These are phyloP conservation scores for Kwoniella bestiolae DNA, from an alignment of 768 basidiomycete genomes.

Conservation along the genomic window DNA sequence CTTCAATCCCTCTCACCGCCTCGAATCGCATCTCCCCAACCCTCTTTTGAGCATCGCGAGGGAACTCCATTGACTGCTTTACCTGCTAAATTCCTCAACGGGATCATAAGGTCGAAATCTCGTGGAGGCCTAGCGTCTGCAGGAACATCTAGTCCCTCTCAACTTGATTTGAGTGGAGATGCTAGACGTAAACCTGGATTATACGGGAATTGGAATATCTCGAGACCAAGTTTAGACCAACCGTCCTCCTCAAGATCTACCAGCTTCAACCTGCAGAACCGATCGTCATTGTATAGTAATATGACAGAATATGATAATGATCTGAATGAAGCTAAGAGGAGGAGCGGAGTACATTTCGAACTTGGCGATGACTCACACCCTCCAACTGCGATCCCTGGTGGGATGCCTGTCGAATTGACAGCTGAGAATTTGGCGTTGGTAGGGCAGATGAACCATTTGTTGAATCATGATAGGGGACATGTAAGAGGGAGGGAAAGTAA, in stretches of 20 bases:
- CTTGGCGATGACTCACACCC: background rate
- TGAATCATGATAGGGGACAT: background rate
- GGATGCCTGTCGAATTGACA: background rate
- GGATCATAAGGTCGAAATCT: slow-evolving; percentile 31
- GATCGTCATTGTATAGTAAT: slow-evolving; percentile 20
- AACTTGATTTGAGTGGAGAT: slow-evolving; percentile 1
- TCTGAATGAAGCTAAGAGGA: slow-evolving; percentile 7
- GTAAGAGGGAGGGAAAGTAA: slow-evolving; percentile 27
- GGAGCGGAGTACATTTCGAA: slow-evolving; percentile 14
- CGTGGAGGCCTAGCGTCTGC: slow-evolving; percentile 9
- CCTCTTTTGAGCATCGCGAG: slow-evolving; percentile 25
- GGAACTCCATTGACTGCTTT: slow-evolving; percentile 15
- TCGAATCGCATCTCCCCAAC: slow-evolving; percentile 24
- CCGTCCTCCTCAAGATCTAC: slow-evolving; percentile 10
- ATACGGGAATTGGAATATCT: background rate
- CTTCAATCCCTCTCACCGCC: slow-evolving; percentile 20
- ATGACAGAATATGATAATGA: slow-evolving; percentile 18
- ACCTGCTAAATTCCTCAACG: slow-evolving; percentile 29
- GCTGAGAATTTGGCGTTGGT: slow-evolving; percentile 4
- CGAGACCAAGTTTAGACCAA: slow-evolving; percentile 16
- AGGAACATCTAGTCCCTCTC: background rate
- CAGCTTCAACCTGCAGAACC: slow-evolving; percentile 14
- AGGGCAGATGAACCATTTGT: background rate
- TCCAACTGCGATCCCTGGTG: background rate
- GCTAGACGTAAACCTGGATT: background rate